A percentile compares a stretch with the other conserved stretches of the same genome.
phyloP scores from a whole-genome alignment of 2,329 filamentous ascomycete species.

The Coniochaeta sp. region DNA sequence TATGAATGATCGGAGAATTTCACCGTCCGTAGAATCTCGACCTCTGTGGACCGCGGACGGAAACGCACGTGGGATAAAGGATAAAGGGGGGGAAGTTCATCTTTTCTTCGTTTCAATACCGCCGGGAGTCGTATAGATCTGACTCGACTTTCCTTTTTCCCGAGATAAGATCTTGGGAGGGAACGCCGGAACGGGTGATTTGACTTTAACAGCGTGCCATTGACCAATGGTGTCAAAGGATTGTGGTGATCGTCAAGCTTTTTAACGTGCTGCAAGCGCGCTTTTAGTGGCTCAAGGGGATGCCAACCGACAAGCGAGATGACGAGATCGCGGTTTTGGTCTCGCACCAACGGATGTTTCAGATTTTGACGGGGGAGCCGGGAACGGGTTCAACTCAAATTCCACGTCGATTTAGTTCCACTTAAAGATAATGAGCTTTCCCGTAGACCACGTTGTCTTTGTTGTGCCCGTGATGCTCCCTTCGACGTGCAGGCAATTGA shows the following conservation, averaged over 20 bases:
- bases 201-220: background rate
- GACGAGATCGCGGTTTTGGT: background rate
- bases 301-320: background rate
- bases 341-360: slow-evolving; percentile 2
- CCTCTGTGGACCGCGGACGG: background rate
- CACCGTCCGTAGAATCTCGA: background rate
- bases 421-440: background rate
- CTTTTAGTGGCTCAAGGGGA: background rate
- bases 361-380: background rate
- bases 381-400: background rate
- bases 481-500: background rate
- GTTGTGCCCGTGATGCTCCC: background rate
- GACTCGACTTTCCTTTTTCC: background rate
- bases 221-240: background rate
- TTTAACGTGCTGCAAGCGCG: background rate
- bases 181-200: background rate
- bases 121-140: background rate
- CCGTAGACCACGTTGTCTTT: background rate
- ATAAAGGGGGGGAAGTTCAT: background rate
- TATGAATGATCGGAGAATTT: background rate
- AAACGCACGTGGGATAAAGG: slow-evolving; percentile 1
- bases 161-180: background rate
- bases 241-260: background rate
- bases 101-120: background rate
- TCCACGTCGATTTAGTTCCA: background rate